Evolutionary conservation across 306 rosid genomes (phyloP).

Genomic region (Dryas alaskensis): DNA sequence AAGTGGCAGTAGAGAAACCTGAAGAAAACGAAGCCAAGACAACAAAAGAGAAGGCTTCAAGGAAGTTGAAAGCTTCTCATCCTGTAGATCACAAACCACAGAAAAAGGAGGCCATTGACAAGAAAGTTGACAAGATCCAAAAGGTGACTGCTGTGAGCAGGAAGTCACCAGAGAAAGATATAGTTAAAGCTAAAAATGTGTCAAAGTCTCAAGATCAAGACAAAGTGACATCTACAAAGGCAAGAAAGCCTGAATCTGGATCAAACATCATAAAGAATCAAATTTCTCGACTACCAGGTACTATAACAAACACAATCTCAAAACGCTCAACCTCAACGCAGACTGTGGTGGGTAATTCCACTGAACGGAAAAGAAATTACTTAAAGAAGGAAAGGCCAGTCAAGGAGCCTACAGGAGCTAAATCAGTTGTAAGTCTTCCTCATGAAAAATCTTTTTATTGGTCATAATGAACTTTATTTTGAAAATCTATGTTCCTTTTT

Average conservation of each 20-base stretch:
- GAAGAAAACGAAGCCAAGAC: constrained; percentile 43
- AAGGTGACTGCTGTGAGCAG: constrained; percentile 33
- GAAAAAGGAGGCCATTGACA: constrained; percentile 41
- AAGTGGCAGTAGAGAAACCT: constrained; percentile 30
- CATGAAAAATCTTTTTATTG: neutral
- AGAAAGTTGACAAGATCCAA: constrained; percentile 27
- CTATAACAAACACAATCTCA: constrained; percentile 26
- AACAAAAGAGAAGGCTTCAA: constrained; percentile 39
- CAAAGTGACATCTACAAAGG: constrained; percentile 38
- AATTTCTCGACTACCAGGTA: constrained; percentile 30
- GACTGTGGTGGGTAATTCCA: constrained; percentile 21
- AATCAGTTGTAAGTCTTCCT: constrained; percentile 45
- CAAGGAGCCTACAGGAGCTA: constrained; percentile 40
- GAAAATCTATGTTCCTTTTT: neutral
- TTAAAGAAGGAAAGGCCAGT: constrained; percentile 43
- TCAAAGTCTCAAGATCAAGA: constrained; percentile 52
- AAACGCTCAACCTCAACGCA: constrained; percentile 27
- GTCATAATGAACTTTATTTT: neutral
- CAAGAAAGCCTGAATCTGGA: constrained; percentile 46
- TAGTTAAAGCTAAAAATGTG: constrained; percentile 34
- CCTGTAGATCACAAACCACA: constrained; percentile 39
- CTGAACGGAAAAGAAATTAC: constrained; percentile 41
- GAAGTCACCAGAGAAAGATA: constrained; percentile 46
- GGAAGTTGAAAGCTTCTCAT: constrained; percentile 39
- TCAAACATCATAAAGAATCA: constrained; percentile 38